phyloP scores from a whole-genome alignment of 495 filamentous ascomycete species.

The Astrothelium subdiscretum region DNA sequence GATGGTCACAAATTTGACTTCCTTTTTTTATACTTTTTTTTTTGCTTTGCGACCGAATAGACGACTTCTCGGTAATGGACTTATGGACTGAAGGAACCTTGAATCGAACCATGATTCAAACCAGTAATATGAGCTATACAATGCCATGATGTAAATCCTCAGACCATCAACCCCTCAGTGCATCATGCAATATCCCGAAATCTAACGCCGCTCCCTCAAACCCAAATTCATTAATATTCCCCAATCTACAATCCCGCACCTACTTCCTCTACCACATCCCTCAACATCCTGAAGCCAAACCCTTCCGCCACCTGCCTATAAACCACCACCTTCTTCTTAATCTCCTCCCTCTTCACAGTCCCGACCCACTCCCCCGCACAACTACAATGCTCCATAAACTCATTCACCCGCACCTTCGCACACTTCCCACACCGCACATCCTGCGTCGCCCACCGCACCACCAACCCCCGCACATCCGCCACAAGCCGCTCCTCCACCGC shows the following conservation, averaged over 20 bases:
- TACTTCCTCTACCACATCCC: conserved; percentile 51
- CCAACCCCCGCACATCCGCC: conserved; percentile 56
- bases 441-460: conserved; percentile 76
- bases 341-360: conserved; percentile 57
- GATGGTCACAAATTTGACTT: no score
- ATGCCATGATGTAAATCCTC: background rate
- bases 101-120: no score
- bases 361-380: conserved; percentile 77
- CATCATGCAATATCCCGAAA: background rate
- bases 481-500: conserved; percentile 77
- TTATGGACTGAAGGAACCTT: no score
- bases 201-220: background rate
- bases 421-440: conserved; percentile 77
- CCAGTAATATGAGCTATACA: no score
- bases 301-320: conserved; percentile 60
- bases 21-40: no score
- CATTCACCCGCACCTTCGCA: conserved; percentile 58
- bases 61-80: no score
- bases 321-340: conserved; percentile 54
- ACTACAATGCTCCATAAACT: conserved; percentile 93
- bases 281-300: conserved; percentile 72
- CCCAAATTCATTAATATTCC: background rate
- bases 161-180: background rate
- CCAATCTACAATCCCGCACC: background rate
- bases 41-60: no score